A percentile compares a stretch with the other conserved stretches of the same genome.
Conservation (phyloP, 768 basidiomycete species). For the Boletus coccyginus region DNA sequence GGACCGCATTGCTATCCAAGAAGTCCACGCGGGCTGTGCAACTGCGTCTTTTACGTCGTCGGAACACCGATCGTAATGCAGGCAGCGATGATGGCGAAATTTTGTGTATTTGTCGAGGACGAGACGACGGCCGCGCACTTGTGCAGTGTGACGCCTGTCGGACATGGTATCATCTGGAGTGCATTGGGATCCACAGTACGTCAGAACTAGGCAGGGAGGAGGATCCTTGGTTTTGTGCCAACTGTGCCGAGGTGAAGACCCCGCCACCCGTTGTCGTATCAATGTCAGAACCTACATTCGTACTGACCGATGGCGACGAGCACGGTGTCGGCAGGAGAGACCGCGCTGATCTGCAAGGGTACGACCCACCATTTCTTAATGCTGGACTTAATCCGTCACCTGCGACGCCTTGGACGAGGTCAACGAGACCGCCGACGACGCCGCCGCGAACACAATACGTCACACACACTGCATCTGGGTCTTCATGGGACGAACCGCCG, state of each 20-base stretch:
- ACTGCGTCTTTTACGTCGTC: constrained; percentile 43
- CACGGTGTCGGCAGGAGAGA: background rate
- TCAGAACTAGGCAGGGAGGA: constrained; percentile 71
- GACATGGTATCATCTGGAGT: constrained; percentile 80
- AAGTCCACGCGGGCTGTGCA: constrained; percentile 62
- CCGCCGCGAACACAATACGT: constrained; percentile 37
- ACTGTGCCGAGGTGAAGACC: constrained; percentile 45
- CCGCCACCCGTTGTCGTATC: constrained; percentile 35
- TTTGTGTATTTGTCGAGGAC: constrained; percentile 64
- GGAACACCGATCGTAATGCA: constrained; percentile 33
- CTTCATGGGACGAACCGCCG: constrained; percentile 44
- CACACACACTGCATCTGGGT: constrained; percentile 33
- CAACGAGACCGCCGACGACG: constrained; percentile 43
- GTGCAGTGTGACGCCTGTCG: constrained; percentile 82
- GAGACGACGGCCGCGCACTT: constrained; percentile 68
- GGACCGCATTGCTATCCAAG: constrained; percentile 70
- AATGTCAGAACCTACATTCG: constrained; percentile 63
- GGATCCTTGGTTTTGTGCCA: constrained; percentile 75
- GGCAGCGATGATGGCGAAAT: constrained; percentile 48
- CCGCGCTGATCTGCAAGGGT: constrained; percentile 32
- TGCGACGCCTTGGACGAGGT: constrained; percentile 43
- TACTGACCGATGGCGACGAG: constrained; percentile 54
- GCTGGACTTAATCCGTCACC: constrained; percentile 54
- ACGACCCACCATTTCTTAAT: constrained; percentile 62
- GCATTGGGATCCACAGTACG: constrained; percentile 67